Base-by-base conservation (phyloP, 2,329 filamentous ascomycete species). In the Xylogone sp. region DNA sequence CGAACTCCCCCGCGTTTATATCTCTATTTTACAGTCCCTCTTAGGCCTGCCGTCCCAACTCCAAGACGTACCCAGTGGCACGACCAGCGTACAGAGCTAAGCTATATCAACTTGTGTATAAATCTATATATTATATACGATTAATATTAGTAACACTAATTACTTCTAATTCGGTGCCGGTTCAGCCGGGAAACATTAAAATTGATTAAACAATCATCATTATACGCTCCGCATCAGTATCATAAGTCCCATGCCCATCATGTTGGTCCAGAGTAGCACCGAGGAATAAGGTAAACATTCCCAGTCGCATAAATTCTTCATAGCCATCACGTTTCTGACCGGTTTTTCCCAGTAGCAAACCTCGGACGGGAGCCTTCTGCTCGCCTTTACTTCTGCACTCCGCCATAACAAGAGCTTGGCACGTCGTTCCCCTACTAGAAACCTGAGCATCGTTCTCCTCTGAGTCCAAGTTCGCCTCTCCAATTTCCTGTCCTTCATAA, bases 151-250 rank as follows among this genome's bases (percentile, higher is more conserved):
- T n/a, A n/a, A n/a, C n/a, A n/a, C n/a, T n/a, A n/a, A n/a, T n/a
- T n/a, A n/a, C n/a, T n/a, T n/a, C n/a, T n/a, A n/a, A n/a, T n/a
- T n/a, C n/a, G n/a, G n/a, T n/a, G n/a, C n/a, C n/a, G n/a, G n/a
- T n/a, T n/a, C n/a, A n/a, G n/a, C n/a, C n/a, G n/a, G n/a, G n/a
- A n/a, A n/a, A n/a, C n/a, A n/a, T n/a, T n/a, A n/a, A n/a, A n/a
- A n/a, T n/a, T n/a, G n/a, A 45, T 45, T 45, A 45, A 22, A 45
- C 43, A 22, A 45, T 45, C 20, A 45, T 22, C 10, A 45, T 5
- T 16, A 45, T 21, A 16, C 22, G 20, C 22, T 45, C 43, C 20
- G 43, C 21, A 45, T 45, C 20, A 16, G 5, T 45, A 22, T 22
- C 43, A 5, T n/a, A 45, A 21, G 22, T 4, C 20, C 20, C 43